Base-by-base conservation (phyloP, 805 yeast genomes). In the Candida insectalens region DNA sequence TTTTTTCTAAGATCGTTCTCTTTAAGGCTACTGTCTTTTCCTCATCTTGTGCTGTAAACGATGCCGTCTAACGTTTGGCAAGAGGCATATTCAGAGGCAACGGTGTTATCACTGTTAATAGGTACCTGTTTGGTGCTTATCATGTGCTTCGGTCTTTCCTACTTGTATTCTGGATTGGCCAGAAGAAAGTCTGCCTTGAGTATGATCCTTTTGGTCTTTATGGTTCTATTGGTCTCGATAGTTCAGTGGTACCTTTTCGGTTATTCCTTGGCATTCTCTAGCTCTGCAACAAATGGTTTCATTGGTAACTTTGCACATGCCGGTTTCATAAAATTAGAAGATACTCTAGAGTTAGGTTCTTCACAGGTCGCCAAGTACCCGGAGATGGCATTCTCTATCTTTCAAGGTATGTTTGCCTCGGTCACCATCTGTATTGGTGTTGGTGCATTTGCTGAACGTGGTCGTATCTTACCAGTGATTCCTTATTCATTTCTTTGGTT, bases 161-260 rank as follows among this genome's bases (percentile, higher is more conserved):
- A 88, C 51, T 65, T 89, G 26, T 89, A 89, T 57, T 79, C 95
- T 8, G 98, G 97, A 12, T 65, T 88, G 40, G 89, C 95, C 9
- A 65, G 96, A 51, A 64, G 96, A 49, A 87, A 87, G 55, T 76
- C 85, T n/a, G 95, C 96, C 0, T 63, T 87, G 30, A 78, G 89
- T 13, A 71, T 84, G 71, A 76, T 87, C 20, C 84, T 94, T 82
- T 71, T 85, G 5, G 75, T 83, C 5, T 67, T 80, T 42, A 74
- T 85, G 6, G 45, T 46, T 8, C 39, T 48, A 15, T 33, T 43
- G 27, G 34, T 46, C 3, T 85, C 82, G 2, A 67, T 74, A 35
- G 74, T 87, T 51, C 95, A 87, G 53, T 89, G 97, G 97, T 89
- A 87, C 57, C 85, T 89, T 53, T 92, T 97, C 96, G 96, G 96